Base-by-base conservation (phyloP, 352 stramenopile genomes). In the Phytophthora chlamydospora region DNA sequence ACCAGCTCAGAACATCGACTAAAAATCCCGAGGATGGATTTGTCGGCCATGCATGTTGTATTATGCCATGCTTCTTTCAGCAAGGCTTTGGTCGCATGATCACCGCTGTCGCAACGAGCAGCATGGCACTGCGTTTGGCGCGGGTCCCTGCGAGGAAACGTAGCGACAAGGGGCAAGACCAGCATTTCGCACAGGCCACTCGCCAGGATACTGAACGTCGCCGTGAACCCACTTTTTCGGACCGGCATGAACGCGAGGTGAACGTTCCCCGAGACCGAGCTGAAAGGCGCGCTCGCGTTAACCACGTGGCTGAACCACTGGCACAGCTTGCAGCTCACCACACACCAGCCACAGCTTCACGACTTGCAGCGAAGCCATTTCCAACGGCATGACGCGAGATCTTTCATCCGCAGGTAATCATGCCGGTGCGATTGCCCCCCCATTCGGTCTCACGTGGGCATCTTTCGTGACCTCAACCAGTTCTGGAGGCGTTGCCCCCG, bases 141-240 rank as follows among this genome's bases (percentile, higher is more conserved):
- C 21, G 21, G 21, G 21, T 24, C 21, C 21, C 3, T 24, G 21
- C 21, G 1, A 24, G 21, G 21, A 24, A 24, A 24, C 21, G 21
- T 24, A 24, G 21, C 21, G 21, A 3, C 21, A 24, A 24, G 21
- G 1, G 3, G 21, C 3, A 24, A 24, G 21, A 24, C 21, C 21
- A 24, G 21, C 21, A 24, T 24, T 24, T 24, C n/a, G n/a, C n/a
- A 24, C 21, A 24, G 21, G 21, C 21, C 21, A 24, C 21, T 24
- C 21, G 21, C 21, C 21, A 24, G 21, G 21, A 24, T 24, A 24
- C 21, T 24, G 21, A 32, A 16, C 31, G 8, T 46, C 24, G 16
- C 6, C 2, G 32, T 59, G 48, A 65, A 59, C 38, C 39, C 47
- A 65, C 39, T 58, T n/a, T n/a, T n/a, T n/a, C n/a, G n/a, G n/a